A percentile compares a stretch with the other conserved stretches of the same genome.
These are phyloP conservation scores for Oidium heveae DNA, from an alignment of 2,329 filamentous ascomycete species.

Conservation along the genomic window DNA sequence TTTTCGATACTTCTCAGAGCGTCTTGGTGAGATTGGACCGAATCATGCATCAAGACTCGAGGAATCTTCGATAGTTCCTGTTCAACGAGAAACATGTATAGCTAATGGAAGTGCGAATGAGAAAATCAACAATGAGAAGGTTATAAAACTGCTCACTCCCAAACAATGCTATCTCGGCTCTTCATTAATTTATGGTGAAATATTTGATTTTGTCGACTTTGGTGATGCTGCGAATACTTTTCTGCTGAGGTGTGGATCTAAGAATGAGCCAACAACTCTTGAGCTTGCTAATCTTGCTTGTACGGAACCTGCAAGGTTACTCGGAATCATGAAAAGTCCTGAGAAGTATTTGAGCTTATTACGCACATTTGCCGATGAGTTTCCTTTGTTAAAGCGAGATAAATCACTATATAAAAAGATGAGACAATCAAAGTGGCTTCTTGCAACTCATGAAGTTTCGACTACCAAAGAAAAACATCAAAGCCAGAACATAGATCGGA, in stretches of 20 bases:
- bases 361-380: constrained; percentile 52
- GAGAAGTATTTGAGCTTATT: constrained; percentile 76
- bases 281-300: constrained; percentile 73
- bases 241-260: constrained; percentile 67
- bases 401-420: constrained; percentile 55
- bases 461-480: constrained; percentile 6
- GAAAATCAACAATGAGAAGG: constrained; percentile 17
- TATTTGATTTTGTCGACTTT: constrained; percentile 95
- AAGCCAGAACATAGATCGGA: constrained; percentile 1
- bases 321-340: constrained; percentile 51
- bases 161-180: constrained; percentile 57
- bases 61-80: constrained; percentile 46
- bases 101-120: constrained; percentile 11
- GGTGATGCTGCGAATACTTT: constrained; percentile 71
- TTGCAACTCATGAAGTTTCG: constrained; percentile 54
- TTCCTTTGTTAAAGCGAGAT: constrained; percentile 46
- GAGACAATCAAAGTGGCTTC: constrained; percentile 48
- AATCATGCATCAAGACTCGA: constrained; percentile 33
- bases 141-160: constrained; percentile 35
- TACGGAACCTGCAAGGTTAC: constrained; percentile 55
- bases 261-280: constrained; percentile 63
- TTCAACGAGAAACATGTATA: constrained; percentile 18
- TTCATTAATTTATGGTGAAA: constrained; percentile 47
- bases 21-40: constrained; percentile 46
- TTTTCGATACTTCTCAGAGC: constrained; percentile 64